Evolutionary conservation across 495 filamentous ascomycete species (phyloP), one percentile per base, ranked within the genome.

Genomic region (Beverwykella pulmonaria): DNA sequence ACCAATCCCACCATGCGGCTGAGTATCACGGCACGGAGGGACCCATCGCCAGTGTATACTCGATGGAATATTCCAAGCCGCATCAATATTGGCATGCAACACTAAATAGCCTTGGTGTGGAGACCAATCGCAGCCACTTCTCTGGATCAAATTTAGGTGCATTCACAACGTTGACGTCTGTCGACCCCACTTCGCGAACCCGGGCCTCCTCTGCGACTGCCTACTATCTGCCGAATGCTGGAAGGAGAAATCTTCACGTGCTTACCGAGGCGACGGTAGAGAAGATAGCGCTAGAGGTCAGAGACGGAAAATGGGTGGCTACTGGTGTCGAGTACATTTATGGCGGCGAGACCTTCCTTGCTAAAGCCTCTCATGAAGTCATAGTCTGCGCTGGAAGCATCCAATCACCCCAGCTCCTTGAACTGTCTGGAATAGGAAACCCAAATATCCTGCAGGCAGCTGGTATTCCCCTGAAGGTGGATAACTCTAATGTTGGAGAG

Each of bases 381-480:
- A 83, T 87, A 48, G 41, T 88, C 20, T 79, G 84, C 0, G 84
- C 84, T 0, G 85, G 85, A 4, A 78, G 79, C 1, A 72, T 88
- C 12, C 82, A 86, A 57, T 84, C 82, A 34, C 84, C 85, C 0
- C 83, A 86, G 53, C 65, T 87, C 4, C 72, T 86, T 6, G 81
- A 86, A 63, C 71, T 86, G 1, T 82, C 80, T 34, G 85, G 85
- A 5, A 81, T 86, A 47, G 85, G 85, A 2, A 77, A 80, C 3
- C 67, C 69, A 10, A 73, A 73, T 12, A 49, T 85, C 5, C 69
- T 87, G 0, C 55, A 71, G 19, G 53, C 66, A 26, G 77, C 78
- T 23, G 73, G 75, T 0, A 82, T 87, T 32, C 64, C 67, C 1
- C 71, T 83, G 0, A 61, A 80, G 0, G 69, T 81, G 3, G 78